Evolutionary conservation across 345 rosid genomes (phyloP).

Genomic region (Stellera chamaejasme): DNA sequence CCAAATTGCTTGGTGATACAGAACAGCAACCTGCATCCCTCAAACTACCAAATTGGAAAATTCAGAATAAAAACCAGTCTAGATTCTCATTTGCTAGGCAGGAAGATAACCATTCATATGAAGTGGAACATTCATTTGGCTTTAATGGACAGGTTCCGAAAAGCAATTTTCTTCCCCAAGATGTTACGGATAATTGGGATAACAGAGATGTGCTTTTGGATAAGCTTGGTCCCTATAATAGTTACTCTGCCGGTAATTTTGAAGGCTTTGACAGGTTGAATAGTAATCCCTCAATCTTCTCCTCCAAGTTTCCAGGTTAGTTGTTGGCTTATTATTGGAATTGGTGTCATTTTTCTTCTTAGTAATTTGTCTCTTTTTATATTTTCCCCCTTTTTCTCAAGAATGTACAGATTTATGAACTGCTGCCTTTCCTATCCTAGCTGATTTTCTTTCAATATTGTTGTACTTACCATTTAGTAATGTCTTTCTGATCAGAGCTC

Average conservation of each 20-base stretch:
- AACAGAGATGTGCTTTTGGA: conserved; percentile 31
- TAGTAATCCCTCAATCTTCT: conserved; percentile 23
- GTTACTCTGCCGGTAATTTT: conserved; percentile 35
- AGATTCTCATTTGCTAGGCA: conserved; percentile 85
- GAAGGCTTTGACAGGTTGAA: conserved; percentile 38
- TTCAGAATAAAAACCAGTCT: conserved; percentile 55
- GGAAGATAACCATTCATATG: conserved; percentile 42
- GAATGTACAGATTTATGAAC: not conserved
- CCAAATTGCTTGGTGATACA: conserved; percentile 45
- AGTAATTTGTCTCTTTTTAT: not conserved
- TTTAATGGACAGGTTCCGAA: conserved; percentile 30
- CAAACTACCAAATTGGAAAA: conserved; percentile 38
- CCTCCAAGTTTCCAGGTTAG: conserved; percentile 62
- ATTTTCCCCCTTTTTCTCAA: not conserved
- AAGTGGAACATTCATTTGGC: conserved; percentile 25
- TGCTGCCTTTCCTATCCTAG: not conserved
- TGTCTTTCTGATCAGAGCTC: too few species aligned
- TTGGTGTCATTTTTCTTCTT: conserved; percentile 4
- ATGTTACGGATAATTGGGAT: conserved; percentile 32
- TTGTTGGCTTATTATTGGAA: conserved; percentile 10
- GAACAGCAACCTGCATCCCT: conserved; percentile 39
- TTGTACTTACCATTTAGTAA: not conserved
- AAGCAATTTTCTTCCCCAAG: conserved; percentile 28
- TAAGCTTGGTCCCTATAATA: conserved; percentile 36
- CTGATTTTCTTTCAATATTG: not conserved